Percentiles rank a stretch among this genome's conserved stretches.
phyloP scores from a whole-genome alignment of 805 yeast genomes.

The Yarrowia keelungensis region DNA sequence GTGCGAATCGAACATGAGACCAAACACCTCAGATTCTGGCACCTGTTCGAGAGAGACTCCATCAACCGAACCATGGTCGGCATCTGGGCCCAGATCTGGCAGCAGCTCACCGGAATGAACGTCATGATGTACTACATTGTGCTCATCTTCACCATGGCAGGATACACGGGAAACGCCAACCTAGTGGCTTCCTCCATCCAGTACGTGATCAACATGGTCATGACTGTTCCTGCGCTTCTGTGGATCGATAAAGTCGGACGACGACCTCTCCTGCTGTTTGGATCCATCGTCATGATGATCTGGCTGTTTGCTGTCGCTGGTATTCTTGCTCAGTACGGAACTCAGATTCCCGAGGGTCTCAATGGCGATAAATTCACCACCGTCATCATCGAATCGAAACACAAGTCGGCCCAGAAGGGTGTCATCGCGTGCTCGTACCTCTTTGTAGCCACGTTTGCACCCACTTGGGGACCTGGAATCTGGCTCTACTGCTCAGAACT shows the following conservation, averaged over 20 bases:
- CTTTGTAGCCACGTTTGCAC: constrained; percentile 78
- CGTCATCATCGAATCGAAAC: constrained; percentile 63
- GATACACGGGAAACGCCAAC: constrained; percentile 58
- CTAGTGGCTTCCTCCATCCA: constrained; percentile 66
- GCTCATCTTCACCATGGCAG: constrained; percentile 70
- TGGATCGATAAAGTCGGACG: constrained; percentile 69
- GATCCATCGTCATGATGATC: constrained; percentile 67
- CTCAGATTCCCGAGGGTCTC: constrained; percentile 52
- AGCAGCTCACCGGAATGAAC: constrained; percentile 70
- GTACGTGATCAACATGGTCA: constrained; percentile 61
- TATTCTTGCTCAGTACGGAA: constrained; percentile 50
- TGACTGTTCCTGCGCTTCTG: constrained; percentile 67
- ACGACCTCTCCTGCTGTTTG: constrained; percentile 64
- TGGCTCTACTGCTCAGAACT: constrained; percentile 60
- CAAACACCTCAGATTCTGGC: constrained; percentile 55
- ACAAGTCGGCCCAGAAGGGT: constrained; percentile 61
- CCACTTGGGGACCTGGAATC: constrained; percentile 75
- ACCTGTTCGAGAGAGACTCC: constrained; percentile 60
- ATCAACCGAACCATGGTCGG: constrained; percentile 60
- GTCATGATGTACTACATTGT: constrained; percentile 74
- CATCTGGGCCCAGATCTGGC: constrained; percentile 62
- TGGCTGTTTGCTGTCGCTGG: constrained; percentile 69
- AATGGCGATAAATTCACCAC: constrained; percentile 60
- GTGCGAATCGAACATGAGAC: constrained; percentile 61
- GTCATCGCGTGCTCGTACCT: constrained; percentile 60